A percentile compares a stretch with the other conserved stretches of the same genome.
These are phyloP conservation scores for Sugiyamaella xylanicola DNA, from an alignment of 1,139 yeast genomes.

Conservation along the genomic window DNA sequence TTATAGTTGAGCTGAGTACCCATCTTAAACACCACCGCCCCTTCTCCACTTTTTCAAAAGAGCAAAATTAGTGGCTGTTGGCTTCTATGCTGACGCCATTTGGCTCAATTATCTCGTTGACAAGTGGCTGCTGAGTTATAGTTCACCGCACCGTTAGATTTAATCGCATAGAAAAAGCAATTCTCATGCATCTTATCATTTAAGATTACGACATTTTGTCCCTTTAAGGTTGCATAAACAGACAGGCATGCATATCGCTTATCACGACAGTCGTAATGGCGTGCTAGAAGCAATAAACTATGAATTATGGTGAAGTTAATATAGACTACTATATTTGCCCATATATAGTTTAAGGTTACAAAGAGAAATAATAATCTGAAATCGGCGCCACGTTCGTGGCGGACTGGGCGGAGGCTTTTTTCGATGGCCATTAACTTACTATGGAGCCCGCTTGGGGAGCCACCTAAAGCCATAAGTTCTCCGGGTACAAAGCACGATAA, in stretches of 20 bases:
- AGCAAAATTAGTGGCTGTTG: conserved; percentile 1
- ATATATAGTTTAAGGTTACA: no score
- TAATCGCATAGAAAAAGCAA: neutral
- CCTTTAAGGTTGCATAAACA: conserved; percentile 6
- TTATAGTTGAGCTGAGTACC: neutral
- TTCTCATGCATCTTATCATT: neutral
- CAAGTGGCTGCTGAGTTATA: conserved; percentile 1
- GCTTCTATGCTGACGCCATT: conserved; percentile 4
- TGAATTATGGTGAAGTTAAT: neutral
- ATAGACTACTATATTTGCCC: no score
- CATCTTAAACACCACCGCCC: neutral
- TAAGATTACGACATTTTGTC: conserved; percentile 4
- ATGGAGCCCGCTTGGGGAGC: no score
- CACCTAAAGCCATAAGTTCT: no score
- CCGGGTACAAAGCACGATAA: no score
- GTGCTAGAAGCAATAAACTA: conserved; percentile 4
- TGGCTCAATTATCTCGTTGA: conserved; percentile 2
- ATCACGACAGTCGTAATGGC: conserved; percentile 8
- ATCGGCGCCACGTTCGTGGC: neutral
- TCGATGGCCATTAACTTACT: no score
- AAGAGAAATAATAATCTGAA: no score
- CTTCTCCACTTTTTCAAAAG: neutral
- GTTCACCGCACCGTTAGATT: neutral
- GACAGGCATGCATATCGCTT: conserved; percentile 7
- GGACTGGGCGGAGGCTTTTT: no score